These are phyloP conservation scores for Cylindrodendrum hubeiense DNA, from an alignment of 2,329 filamentous ascomycete species.

Conservation along the genomic window DNA sequence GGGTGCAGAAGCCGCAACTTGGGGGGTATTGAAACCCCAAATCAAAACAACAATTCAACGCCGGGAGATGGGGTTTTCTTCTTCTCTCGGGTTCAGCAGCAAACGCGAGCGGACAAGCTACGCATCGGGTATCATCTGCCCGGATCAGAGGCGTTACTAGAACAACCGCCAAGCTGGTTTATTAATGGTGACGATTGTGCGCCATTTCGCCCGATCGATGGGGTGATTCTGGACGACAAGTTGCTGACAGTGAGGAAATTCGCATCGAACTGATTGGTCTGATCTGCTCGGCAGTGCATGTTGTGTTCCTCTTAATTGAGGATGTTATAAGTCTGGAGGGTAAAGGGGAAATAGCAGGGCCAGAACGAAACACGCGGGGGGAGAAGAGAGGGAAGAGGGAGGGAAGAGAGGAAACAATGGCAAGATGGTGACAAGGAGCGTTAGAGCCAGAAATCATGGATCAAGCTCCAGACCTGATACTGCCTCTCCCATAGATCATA, in stretches of 20 bases:
- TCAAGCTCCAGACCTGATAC: slow-evolving; percentile 9
- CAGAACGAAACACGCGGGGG: not conserved
- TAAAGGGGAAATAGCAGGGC: slow-evolving; percentile 1
- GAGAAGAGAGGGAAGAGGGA: not conserved
- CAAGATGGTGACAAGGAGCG: not conserved
- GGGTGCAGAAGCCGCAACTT: slow-evolving; percentile 33
- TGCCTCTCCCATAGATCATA: not conserved
- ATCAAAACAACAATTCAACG: not conserved
- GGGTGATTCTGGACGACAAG: slow-evolving; percentile 13
- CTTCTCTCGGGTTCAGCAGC: not conserved
- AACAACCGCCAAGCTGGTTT: not conserved
- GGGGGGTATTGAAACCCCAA: too few relatives aligned
- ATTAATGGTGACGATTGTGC: not conserved
- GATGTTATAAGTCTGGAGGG: slow-evolving; percentile 16
- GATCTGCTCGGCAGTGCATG: slow-evolving; percentile 21
- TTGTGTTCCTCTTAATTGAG: slow-evolving; percentile 13
- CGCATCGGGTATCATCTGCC: not conserved
- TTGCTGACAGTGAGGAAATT: slow-evolving; percentile 13
- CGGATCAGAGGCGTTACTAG: not conserved
- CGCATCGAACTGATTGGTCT: slow-evolving; percentile 14
- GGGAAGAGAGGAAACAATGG: slow-evolving; percentile 14
- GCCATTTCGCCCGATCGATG: slow-evolving; percentile 22
- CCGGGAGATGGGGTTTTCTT: too few relatives aligned
- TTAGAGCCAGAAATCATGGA: not conserved
- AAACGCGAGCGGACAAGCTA: not conserved